Base-by-base conservation (phyloP, 306 rosid genomes). In the Rosa persica region DNA sequence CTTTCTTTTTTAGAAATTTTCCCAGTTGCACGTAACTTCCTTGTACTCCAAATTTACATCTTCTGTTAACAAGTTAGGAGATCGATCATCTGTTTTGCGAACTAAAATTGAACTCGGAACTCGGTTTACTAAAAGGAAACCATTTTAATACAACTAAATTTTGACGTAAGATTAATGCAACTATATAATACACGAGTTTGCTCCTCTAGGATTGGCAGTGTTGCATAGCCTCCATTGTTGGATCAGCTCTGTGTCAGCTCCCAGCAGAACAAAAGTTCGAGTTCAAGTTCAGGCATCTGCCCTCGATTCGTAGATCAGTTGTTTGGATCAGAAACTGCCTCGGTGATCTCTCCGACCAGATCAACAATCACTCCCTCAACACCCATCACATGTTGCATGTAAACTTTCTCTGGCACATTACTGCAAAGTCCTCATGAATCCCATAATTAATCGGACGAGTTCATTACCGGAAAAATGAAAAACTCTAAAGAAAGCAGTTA, bases 361-460 rank as follows among this genome's bases (percentile, higher is more conserved):
- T 88, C 89, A 23, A 85, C 89, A 10, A 88, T 88, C 20, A 85
- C 89, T 74, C 91, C 91, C 5, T 81, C 86, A 7, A 85, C 47
- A 3, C 88, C 87, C 85, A 79, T 68, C 52, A 74, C 77, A 81
- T 77, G 84, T 83, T 88, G 88, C 85, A 83, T 61, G 55, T 77
- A 70, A 0, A 83, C 86, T 5, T 49, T 81, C 80, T 81, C 81
- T 5, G 88, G 60, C 19, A 83, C 61, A 49, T 88, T 88, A 55
- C 91, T 85, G 78, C 78, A 12, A 76, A 77, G 23, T 44, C 1
- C 54, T 12, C 36, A 16, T 10, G 52, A 15, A 68, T 55, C 25
- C 4, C 4, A 69, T 25, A 23, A 57, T 55, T 54, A 55, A 42
- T 12, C 5, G 77, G 23, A 38, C 3, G 4, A 38, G 22, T 54